phyloP scores from a whole-genome alignment of 1,139 yeast species.

The Suhomyces choctaworum region DNA sequence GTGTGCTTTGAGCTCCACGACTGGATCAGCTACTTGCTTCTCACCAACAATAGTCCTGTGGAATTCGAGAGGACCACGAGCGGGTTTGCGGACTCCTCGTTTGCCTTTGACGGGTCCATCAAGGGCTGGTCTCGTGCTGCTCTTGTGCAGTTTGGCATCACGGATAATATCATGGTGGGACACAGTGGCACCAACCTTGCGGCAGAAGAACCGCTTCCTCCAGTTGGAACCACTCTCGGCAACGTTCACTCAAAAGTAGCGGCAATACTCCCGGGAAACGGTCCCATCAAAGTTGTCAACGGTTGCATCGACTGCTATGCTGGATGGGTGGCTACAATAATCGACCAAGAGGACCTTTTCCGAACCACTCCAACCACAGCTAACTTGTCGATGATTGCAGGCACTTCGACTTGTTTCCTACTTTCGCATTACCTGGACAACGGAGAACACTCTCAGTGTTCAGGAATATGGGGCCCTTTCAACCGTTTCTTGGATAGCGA shows the following conservation, averaged over 20 bases:
- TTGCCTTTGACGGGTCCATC: constrained; percentile 54
- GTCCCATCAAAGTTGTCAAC: constrained; percentile 31
- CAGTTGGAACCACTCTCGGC: constrained; percentile 27
- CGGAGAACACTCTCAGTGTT: constrained; percentile 11
- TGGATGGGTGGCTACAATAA: constrained; percentile 46
- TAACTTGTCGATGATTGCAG: constrained; percentile 53
- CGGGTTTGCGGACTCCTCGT: constrained; percentile 12
- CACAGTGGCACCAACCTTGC: constrained; percentile 6
- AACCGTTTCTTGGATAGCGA: constrained; percentile 13
- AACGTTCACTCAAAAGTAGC: neutral
- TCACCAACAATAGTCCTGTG: constrained; percentile 29
- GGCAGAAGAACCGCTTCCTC: constrained; percentile 6
- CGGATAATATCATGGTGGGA: constrained; percentile 11
- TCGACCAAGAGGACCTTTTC: constrained; percentile 4
- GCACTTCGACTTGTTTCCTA: constrained; percentile 60
- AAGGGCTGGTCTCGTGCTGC: constrained; percentile 49
- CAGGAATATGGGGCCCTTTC: constrained; percentile 64
- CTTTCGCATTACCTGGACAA: constrained; percentile 22
- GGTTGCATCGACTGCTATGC: constrained; percentile 63
- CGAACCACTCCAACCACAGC: constrained; percentile 15
- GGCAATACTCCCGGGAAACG: neutral
- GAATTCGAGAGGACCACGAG: constrained; percentile 3
- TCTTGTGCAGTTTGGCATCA: constrained; percentile 21
- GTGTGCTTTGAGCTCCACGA: constrained; percentile 55
- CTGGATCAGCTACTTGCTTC: constrained; percentile 44